Conservation (phyloP, 495 filamentous ascomycete genomes). For the Podospora pseudoanserina region DNA sequence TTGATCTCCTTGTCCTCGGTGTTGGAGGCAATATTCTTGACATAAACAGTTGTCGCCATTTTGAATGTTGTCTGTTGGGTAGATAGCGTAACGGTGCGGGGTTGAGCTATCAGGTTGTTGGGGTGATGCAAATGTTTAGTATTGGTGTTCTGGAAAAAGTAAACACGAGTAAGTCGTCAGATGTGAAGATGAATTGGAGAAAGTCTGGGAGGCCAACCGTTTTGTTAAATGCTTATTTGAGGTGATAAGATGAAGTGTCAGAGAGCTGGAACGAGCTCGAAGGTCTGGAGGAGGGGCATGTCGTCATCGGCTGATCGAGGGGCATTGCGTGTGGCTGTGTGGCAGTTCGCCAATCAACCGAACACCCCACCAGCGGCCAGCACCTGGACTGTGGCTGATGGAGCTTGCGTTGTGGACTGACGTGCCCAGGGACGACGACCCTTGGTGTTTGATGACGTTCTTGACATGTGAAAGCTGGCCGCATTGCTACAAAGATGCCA, state of each 20-base stretch:
- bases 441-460: background rate
- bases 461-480: slow-evolving; percentile 17
- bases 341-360: background rate
- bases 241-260: slow-evolving; percentile 14
- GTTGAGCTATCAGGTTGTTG: slow-evolving; percentile 2
- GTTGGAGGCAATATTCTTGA: slow-evolving; percentile 76
- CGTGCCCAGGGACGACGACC: background rate
- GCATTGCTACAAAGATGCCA: background rate
- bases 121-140: slow-evolving; percentile 4
- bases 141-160: background rate
- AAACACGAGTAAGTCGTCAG: background rate
- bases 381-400: background rate
- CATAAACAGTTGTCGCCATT: slow-evolving; percentile 41
- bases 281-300: slow-evolving; percentile 20
- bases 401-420: background rate
- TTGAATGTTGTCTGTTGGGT: slow-evolving; percentile 16
- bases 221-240: background rate
- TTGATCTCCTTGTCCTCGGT: slow-evolving; percentile 87
- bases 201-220: slow-evolving; percentile 1
- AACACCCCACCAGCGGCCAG: background rate
- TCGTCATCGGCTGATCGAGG: slow-evolving; percentile 30
- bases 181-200: background rate
- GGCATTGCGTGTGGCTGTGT: slow-evolving; percentile 13
- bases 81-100: slow-evolving; percentile 12
- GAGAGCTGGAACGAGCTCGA: slow-evolving; percentile 11